Percentiles rank a stretch among this genome's conserved stretches.
These are phyloP conservation scores for Stephanocyclus meneghinianus DNA, from an alignment of 352 stramenopile species.

Conservation along the genomic window DNA sequence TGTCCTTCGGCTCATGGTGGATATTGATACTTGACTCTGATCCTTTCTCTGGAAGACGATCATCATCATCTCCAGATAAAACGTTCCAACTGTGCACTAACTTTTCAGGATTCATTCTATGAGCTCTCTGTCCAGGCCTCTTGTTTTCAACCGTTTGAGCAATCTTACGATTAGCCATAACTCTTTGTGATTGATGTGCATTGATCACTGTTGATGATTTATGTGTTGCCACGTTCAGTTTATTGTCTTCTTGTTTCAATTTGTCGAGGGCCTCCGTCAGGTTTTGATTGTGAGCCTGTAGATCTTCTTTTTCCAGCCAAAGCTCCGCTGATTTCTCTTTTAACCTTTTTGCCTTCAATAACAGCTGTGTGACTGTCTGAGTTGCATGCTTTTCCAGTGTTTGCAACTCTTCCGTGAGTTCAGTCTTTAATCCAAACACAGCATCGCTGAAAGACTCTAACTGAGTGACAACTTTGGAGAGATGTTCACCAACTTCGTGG, in stretches of 20 bases:
- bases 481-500: background rate
- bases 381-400: background rate
- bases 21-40: too few species aligned
- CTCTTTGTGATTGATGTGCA: too few species aligned
- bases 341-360: background rate
- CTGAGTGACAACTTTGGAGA: background rate
- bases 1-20: too few species aligned
- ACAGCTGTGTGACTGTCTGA: background rate
- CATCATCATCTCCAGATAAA: too few species aligned
- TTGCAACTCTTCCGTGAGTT: background rate
- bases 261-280: background rate
- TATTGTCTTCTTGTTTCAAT: background rate
- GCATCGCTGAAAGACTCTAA: constrained; percentile 2
- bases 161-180: too few species aligned
- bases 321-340: background rate
- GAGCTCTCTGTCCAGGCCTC: too few species aligned
- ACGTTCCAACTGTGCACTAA: too few species aligned
- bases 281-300: background rate
- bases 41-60: too few species aligned
- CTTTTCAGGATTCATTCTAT: too few species aligned
- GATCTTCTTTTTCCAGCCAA: background rate
- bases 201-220: background rate
- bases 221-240: background rate
- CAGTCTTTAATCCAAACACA: constrained; percentile 21
- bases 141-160: too few species aligned